Base-by-base conservation (phyloP, 495 filamentous ascomycete genomes). In the Aspergillus avenaceus region DNA sequence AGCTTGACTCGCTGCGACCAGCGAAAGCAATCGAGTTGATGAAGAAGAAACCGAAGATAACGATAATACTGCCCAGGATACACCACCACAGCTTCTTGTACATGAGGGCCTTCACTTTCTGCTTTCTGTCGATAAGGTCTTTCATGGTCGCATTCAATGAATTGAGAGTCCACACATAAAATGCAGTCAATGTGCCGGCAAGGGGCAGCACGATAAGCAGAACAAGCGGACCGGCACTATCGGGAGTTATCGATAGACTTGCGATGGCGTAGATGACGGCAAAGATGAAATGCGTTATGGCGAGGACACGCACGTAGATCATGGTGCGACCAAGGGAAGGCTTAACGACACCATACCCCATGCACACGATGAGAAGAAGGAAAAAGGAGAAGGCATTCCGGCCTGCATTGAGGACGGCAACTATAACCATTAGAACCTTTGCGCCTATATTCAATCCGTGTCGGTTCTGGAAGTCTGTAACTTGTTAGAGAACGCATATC, bases 21-120 rank as follows among this genome's bases (percentile, higher is more conserved):
- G 90, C 91, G 60, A 98, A 96, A 23, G 84, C 86, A 69, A 97
- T 91, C 43, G 88, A 92, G 73, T 96, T 97, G 69, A 97, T 81
- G 62, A 87, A 86, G 76, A 99, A 96, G 74, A 97, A 99, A 50
- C 76, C 91, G 58, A 97, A 97, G 54, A 97, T 97, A 43, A 97
- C 88, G 46, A 96, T 72, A 64, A 99, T 96, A 58, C 86, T 91
- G 48, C 78, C 78, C 13, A 99, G 76, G 52, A 99, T 95, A 66
- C 90, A 91, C 89, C 89, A 99, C 93, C 93, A 99, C 21, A 99
- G 84, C 67, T 95, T 95, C 71, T 88, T 90, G 74, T 97, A 99
- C 93, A 99, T 99, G 65, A 81, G 67, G 18, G 88, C 86, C 65
- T 99, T 99, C 49, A 85, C 85, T 65, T 85, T 87, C 70, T 99